Evolutionary conservation across 305 asterid genomes (phyloP).

Genomic region (Rubia balearica): DNA sequence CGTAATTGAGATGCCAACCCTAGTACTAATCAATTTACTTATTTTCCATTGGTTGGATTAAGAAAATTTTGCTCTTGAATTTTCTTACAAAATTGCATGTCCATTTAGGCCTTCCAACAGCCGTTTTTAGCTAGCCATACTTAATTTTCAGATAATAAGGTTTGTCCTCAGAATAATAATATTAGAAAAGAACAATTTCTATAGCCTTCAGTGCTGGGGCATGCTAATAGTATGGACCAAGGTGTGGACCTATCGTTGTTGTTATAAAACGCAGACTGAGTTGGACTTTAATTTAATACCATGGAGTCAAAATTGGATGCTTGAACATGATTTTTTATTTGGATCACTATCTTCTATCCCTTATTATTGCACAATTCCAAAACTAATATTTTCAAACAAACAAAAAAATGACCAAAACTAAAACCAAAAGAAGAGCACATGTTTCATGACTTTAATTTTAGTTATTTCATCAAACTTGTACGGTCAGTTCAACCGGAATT

Average conservation of each 20-base stretch:
- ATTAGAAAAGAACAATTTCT: neutral
- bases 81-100: neutral
- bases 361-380: too few relatives aligned
- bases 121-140: neutral
- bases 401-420: too few relatives aligned
- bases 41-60: too few relatives aligned
- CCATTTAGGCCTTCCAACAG: slow-evolving; percentile 1
- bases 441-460: too few relatives aligned
- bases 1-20: too few relatives aligned
- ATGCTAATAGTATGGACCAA: neutral
- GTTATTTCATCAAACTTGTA: too few relatives aligned
- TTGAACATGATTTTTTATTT: neutral
- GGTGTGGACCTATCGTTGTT: neutral
- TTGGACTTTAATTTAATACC: neutral
- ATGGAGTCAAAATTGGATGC: slow-evolving; percentile 9
- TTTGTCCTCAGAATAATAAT: neutral
- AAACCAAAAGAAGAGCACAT: too few relatives aligned
- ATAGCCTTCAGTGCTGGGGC: neutral
- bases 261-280: neutral
- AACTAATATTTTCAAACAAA: too few relatives aligned
- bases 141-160: neutral
- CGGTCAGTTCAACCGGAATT: too few relatives aligned
- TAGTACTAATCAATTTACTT: too few relatives aligned
- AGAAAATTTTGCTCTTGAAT: too few relatives aligned
- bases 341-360: too few relatives aligned